A percentile compares a stretch with the other conserved stretches of the same genome.
These are phyloP conservation scores for Colletotrichum falcatum DNA, from an alignment of 2,329 filamentous ascomycete species.

Conservation along the genomic window DNA sequence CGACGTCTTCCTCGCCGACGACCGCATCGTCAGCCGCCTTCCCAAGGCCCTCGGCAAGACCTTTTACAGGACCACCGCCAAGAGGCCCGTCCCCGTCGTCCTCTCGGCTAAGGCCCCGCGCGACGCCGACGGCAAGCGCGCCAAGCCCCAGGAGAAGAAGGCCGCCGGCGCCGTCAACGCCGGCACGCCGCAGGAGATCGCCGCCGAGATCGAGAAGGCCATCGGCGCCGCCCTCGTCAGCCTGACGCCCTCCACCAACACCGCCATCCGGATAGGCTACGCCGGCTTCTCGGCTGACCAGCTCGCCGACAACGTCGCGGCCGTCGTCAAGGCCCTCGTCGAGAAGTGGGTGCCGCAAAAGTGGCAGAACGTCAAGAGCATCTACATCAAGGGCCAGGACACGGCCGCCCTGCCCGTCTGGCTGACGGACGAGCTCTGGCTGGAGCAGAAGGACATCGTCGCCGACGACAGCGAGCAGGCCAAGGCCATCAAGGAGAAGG, in stretches of 20 bases:
- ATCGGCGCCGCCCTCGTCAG: constrained; percentile 83
- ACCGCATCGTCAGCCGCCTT: constrained; percentile 81
- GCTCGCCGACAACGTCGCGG: constrained; percentile 83
- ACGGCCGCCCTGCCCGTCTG: constrained; percentile 94
- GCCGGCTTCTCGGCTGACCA: constrained; percentile 80
- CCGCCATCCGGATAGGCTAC: constrained; percentile 82
- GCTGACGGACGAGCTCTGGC: constrained; percentile 92
- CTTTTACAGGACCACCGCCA: constrained; percentile 86
- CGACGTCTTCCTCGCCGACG: constrained; percentile 94
- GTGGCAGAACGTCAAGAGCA: constrained; percentile 85
- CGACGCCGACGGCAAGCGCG: constrained; percentile 69
- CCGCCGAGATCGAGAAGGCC: constrained; percentile 84
- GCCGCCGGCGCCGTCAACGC: constrained; percentile 56
- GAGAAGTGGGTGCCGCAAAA: constrained; percentile 86
- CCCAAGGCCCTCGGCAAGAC: constrained; percentile 80
- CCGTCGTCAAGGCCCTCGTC: constrained; percentile 76
- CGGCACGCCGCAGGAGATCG: constrained; percentile 74
- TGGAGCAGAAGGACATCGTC: constrained; percentile 80
- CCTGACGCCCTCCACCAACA: constrained; percentile 82
- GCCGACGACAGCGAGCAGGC: constrained; percentile 66
- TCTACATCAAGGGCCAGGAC: constrained; percentile 92
- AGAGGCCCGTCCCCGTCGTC: constrained; percentile 87
- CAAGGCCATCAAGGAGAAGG: constrained; percentile 60
- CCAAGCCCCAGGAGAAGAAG: constrained; percentile 66
- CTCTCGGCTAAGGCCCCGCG: constrained; percentile 74